Evolutionary conservation across 176 grass and related monocot species (phyloP).

Genomic region (Cenchrus americanus): DNA sequence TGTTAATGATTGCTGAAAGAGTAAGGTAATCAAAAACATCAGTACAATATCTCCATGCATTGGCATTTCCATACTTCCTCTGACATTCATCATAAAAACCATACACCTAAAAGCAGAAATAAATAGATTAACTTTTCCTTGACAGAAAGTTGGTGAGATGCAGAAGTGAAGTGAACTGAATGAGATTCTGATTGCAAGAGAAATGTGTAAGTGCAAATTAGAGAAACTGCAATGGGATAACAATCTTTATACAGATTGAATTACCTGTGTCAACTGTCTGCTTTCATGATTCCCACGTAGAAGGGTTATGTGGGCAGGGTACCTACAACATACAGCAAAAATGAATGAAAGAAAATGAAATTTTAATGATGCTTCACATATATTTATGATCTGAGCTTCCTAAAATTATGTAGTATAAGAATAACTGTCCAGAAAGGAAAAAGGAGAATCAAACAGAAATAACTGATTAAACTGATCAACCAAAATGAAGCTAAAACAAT

Average conservation of each 20-base stretch:
- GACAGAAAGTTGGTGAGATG: background rate
- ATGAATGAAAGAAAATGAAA: slow-evolving; percentile 37
- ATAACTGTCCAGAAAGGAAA: background rate
- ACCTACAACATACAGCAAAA: slow-evolving; percentile 59
- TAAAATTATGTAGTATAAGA: background rate
- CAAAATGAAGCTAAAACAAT: background rate
- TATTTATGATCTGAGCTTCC: no score
- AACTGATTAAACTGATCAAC: background rate
- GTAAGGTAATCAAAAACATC: slow-evolving; percentile 99
- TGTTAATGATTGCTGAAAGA: slow-evolving; percentile 96
- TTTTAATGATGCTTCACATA: background rate
- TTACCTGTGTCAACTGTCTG: slow-evolving; percentile 97
- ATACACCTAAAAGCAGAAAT: slow-evolving; percentile 67
- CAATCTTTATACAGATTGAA: background rate
- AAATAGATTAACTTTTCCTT: background rate
- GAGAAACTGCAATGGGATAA: background rate
- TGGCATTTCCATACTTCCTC: slow-evolving; percentile 98
- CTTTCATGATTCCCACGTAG: slow-evolving; percentile 99
- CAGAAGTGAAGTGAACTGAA: background rate
- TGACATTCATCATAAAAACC: slow-evolving; percentile 99
- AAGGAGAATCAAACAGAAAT: background rate
- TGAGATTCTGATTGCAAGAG: background rate
- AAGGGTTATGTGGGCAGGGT: slow-evolving; percentile 97
- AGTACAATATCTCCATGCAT: slow-evolving; percentile 99
- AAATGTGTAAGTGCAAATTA: background rate